A percentile compares a stretch with the other conserved stretches of the same genome.
Evolutionary conservation across 2,329 filamentous ascomycete species (phyloP).

Genomic region (Colletotrichum shisoi): DNA sequence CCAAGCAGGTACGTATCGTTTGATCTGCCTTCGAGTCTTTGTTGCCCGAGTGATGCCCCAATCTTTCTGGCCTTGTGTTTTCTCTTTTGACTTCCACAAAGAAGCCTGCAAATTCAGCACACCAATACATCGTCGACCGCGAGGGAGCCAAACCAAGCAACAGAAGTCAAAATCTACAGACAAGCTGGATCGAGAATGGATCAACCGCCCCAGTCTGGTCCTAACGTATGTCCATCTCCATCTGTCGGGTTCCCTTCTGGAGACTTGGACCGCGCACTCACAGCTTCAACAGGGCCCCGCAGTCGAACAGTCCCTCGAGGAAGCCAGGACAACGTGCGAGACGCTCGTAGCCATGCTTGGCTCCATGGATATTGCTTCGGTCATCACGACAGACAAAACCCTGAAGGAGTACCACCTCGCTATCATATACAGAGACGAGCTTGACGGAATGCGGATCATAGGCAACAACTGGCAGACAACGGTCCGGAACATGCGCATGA

Average conservation of each 20-base stretch:
- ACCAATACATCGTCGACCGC: too few relatives aligned
- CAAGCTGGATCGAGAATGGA: not conserved
- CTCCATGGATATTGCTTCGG: not conserved
- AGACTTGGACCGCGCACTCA: not conserved
- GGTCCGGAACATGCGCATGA: not conserved
- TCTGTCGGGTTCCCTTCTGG: too few relatives aligned
- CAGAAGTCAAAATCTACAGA: too few relatives aligned
- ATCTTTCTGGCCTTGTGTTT: too few relatives aligned
- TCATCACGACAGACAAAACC: not conserved
- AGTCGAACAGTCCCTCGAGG: not conserved
- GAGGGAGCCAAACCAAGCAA: too few relatives aligned
- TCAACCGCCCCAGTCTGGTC: not conserved
- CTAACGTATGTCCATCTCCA: not conserved
- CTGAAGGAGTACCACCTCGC: not conserved
- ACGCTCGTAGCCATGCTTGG: not conserved
- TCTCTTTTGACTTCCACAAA: too few relatives aligned
- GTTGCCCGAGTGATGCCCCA: too few relatives aligned
- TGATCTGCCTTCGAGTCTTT: too few relatives aligned
- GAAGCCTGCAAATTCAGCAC: too few relatives aligned
- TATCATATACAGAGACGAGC: not conserved
- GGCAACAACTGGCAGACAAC: not conserved
- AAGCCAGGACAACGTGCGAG: not conserved
- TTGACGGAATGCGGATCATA: not conserved
- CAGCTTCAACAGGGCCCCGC: not conserved
- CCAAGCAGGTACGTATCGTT: too few relatives aligned